Conservation (phyloP, 129 eudicot species). For the Chrysanthemum makinoi region DNA sequence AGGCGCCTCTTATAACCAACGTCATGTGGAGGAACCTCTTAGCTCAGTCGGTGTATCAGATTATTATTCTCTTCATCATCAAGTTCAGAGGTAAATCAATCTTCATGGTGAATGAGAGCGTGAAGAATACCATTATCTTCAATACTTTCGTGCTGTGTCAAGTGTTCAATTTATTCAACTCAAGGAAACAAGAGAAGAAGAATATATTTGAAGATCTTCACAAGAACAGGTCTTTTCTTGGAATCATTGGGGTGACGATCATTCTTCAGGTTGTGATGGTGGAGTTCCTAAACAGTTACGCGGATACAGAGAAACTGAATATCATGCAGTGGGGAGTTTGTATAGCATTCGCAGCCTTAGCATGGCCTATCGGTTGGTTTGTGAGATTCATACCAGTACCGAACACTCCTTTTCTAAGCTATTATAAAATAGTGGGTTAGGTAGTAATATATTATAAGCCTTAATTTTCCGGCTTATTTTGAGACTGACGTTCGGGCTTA, state of each 20-base stretch:
- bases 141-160: conserved; percentile 1
- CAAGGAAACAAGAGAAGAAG: neutral
- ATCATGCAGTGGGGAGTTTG: neutral
- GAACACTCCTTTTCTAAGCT: neutral
- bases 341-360: neutral
- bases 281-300: neutral
- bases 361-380: neutral
- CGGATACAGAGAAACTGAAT: neutral
- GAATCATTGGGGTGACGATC: neutral
- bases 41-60: neutral
- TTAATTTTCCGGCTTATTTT: too few species aligned
- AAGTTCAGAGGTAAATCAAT: conserved; percentile 3
- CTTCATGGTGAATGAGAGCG: neutral
- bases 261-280: neutral
- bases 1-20: neutral
- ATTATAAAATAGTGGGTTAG: too few species aligned
- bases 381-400: conserved; percentile 1
- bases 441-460: too few species aligned
- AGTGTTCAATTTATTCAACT: neutral
- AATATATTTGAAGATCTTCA: conserved; percentile 2
- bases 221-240: neutral
- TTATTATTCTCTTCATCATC: neutral
- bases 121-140: neutral
- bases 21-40: conserved; percentile 8
- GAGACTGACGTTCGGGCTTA: too few species aligned